phyloP scores from a whole-genome alignment of 257 asterid species.

The Coffea canephora region DNA sequence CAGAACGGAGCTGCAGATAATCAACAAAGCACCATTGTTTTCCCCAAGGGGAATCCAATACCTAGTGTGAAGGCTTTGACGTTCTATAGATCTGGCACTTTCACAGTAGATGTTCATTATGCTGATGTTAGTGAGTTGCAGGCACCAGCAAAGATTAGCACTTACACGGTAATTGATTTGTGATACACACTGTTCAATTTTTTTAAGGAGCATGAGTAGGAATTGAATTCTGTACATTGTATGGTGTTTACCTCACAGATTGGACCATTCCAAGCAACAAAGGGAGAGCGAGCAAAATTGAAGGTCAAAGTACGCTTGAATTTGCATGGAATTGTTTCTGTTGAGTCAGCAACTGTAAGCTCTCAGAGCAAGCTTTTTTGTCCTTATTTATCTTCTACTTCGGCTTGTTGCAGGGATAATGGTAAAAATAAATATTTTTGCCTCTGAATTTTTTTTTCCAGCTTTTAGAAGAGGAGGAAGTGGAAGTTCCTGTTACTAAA shows the following conservation, averaged over 20 bases:
- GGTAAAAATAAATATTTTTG: not conserved
- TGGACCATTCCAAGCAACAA: constrained; percentile 73
- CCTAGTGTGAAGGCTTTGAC: constrained; percentile 94
- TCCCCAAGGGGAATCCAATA: constrained; percentile 83
- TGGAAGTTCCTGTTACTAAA: constrained; percentile 59
- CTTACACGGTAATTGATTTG: constrained; percentile 58
- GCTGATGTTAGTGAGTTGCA: constrained; percentile 74
- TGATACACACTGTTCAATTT: not conserved
- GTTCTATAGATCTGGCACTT: constrained; percentile 70
- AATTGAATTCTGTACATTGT: not conserved
- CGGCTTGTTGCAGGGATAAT: not conserved
- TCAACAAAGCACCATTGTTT: constrained; percentile 72
- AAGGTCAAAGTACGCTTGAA: constrained; percentile 80
- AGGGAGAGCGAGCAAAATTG: constrained; percentile 64
- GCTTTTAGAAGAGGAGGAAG: constrained; percentile 94
- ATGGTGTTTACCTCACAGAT: constrained; percentile 36
- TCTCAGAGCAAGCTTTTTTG: not conserved
- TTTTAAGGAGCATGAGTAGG: no score
- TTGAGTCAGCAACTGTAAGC: constrained; percentile 82
- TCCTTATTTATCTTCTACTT: not conserved
- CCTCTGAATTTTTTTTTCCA: constrained; percentile 19
- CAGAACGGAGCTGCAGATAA: constrained; percentile 61
- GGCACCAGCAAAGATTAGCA: constrained; percentile 74
- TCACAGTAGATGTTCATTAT: constrained; percentile 65
- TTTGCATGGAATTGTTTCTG: constrained; percentile 79